Base-by-base conservation (phyloP, 2,329 filamentous ascomycete species). In the Tolypocladium paradoxum region DNA sequence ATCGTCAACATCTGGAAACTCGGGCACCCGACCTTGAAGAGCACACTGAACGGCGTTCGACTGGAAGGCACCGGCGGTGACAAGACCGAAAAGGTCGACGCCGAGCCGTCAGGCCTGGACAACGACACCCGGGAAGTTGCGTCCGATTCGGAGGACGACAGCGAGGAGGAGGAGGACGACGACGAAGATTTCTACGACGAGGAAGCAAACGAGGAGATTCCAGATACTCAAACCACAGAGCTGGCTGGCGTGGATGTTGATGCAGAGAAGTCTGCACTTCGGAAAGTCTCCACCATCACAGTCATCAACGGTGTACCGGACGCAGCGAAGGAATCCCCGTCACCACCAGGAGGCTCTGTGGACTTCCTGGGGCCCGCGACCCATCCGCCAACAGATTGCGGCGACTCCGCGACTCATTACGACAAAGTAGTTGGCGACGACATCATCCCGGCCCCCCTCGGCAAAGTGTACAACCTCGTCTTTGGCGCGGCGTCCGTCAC, bases 1-100 rank as follows among this genome's bases (percentile, higher is more conserved):
- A 91, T 99, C 65, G 87, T 99, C 59, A 95, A 95, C 55, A 97
- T 99, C 54, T 99, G 93, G 93, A 96, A 96, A 68, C 86, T 96
- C 33, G 93, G 89, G 18, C 93, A 99, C 66, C 92, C 93, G 2
- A 89, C 90, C 53, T 73, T 99, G 33, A 89, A 90, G 68, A 96
- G 90, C 65, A 95, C 90, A 4, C 75, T 96, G 3, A 96, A 96
- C 57, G 92, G 93, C 3, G 89, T 95, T 12, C 81, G 83, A 14
- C 76, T 96, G 3, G 88, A 91, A 58, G 84, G 89, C 56, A 85
- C 83, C 0, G 87, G 89, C 6, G 90, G 90, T 24, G 91, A 96
- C 68, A 95, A 93, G 72, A 96, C 90, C 0, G 91, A 95, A 62
- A 93, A 95, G 68, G 77, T 85, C 29, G 85, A 87, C 37, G 68